Evolutionary conservation across 257 asterid genomes (phyloP).

Genomic region (Agastache rugosa): DNA sequence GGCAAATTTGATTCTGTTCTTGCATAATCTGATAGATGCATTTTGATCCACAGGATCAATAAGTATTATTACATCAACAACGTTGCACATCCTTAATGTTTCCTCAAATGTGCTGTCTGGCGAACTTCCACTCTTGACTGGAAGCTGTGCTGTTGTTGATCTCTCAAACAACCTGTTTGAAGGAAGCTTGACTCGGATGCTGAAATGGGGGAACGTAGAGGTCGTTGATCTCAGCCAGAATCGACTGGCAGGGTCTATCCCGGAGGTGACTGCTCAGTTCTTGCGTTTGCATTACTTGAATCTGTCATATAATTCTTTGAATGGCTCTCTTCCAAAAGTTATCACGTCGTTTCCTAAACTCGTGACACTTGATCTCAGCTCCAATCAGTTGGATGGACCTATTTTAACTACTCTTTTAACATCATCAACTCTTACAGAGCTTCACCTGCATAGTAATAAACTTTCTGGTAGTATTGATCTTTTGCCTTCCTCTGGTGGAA

Average conservation of each 20-base stretch:
- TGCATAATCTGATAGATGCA: conserved; percentile 2
- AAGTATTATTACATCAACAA: conserved; percentile 83
- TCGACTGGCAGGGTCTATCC: conserved; percentile 67
- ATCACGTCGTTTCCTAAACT: conserved; percentile 72
- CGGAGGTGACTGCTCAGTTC: conserved; percentile 80
- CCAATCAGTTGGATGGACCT: conserved; percentile 73
- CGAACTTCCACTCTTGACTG: conserved; percentile 80
- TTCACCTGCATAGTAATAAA: conserved; percentile 67
- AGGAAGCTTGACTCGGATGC: conserved; percentile 70
- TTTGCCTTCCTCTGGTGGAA: conserved; percentile 50
- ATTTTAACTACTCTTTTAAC: conserved; percentile 63
- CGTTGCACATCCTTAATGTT: conserved; percentile 70
- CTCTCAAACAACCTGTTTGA: conserved; percentile 77
- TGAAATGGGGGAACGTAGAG: conserved; percentile 90
- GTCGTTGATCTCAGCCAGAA: conserved; percentile 84
- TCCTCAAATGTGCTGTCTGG: conserved; percentile 84
- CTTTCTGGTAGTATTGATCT: conserved; percentile 67
- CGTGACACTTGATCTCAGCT: conserved; percentile 74
- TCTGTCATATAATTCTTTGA: conserved; percentile 66
- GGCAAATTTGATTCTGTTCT: background rate
- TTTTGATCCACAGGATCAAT: conserved; percentile 59
- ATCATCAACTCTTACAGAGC: conserved; percentile 64
- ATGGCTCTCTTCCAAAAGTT: conserved; percentile 69
- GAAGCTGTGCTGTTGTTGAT: conserved; percentile 77
- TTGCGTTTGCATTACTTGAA: conserved; percentile 77